Percentiles rank a stretch among this genome's conserved stretches.
Evolutionary conservation across 768 basidiomycete genomes (phyloP).

Genomic region (Psilocybe sp.): DNA sequence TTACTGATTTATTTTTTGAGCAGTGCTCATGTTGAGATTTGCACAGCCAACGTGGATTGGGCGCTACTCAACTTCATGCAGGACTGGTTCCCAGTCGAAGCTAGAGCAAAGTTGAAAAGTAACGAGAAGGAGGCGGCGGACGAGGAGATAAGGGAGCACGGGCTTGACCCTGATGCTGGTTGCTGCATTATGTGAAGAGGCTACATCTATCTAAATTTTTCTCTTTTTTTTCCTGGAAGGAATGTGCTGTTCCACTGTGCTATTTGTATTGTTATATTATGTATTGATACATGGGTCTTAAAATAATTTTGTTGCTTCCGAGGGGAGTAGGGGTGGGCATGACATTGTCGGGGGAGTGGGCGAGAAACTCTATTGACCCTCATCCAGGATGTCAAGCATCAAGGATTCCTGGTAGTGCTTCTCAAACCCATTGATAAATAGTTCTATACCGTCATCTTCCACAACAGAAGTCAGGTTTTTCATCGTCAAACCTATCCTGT

Average conservation of each 20-base stretch:
- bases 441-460: conserved; percentile 61
- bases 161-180: conserved; percentile 42
- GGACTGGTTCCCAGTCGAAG: conserved; percentile 89
- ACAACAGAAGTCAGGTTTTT: conserved; percentile 64
- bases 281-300: too few species aligned
- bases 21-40: neutral
- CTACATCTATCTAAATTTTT: neutral
- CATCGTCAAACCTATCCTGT: conserved; percentile 77
- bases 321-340: neutral
- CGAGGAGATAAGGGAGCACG: conserved; percentile 68
- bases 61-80: conserved; percentile 83
- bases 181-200: too few species aligned
- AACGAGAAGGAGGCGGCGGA: conserved; percentile 73
- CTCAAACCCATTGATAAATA: conserved; percentile 55
- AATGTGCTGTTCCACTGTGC: too few species aligned
- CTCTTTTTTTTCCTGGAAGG: neutral
- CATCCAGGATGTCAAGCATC: conserved; percentile 50
- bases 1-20: neutral
- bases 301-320: too few species aligned
- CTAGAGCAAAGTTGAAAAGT: conserved; percentile 66
- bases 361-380: neutral
- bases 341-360: neutral
- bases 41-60: conserved; percentile 73
- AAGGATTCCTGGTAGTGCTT: conserved; percentile 52
- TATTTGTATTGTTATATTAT: too few species aligned